Conservation (phyloP, 495 filamentous ascomycete genomes). For the Penicillium steckii region DNA sequence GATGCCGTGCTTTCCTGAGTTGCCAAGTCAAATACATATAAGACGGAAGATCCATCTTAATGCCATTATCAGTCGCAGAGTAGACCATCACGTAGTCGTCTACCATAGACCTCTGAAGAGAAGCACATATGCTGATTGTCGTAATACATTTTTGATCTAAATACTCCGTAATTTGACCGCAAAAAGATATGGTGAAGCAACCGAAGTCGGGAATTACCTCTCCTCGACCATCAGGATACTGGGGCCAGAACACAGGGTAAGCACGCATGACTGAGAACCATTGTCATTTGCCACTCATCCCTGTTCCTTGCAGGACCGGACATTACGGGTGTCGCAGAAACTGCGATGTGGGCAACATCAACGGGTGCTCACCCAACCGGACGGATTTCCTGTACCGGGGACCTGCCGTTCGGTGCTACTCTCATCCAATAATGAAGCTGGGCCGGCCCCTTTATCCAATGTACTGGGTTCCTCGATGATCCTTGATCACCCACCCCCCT, state of each 20-base stretch:
- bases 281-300: conserved; percentile 12
- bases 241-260: not conserved
- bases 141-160: no score
- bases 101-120: no score
- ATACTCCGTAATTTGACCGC: no score
- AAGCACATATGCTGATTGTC: no score
- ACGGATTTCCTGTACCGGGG: conserved; percentile 15
- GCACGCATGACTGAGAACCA: not conserved
- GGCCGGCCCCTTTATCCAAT: conserved; percentile 8
- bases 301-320: conserved; percentile 26
- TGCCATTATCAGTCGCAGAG: no score
- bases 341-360: conserved; percentile 13
- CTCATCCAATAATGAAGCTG: conserved; percentile 9
- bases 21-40: no score
- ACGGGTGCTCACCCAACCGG: conserved; percentile 15
- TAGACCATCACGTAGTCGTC: no score
- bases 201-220: not conserved
- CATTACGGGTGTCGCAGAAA: conserved; percentile 18
- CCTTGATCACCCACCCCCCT: conserved; percentile 14
- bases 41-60: no score
- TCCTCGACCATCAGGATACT: not conserved
- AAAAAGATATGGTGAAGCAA: not conserved
- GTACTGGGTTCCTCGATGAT: conserved; percentile 15
- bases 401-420: conserved; percentile 20
- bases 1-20: no score